Percentiles rank a stretch among this genome's conserved stretches.
phyloP scores from a whole-genome alignment of 805 yeast species.

The Candida qinlingensis region DNA sequence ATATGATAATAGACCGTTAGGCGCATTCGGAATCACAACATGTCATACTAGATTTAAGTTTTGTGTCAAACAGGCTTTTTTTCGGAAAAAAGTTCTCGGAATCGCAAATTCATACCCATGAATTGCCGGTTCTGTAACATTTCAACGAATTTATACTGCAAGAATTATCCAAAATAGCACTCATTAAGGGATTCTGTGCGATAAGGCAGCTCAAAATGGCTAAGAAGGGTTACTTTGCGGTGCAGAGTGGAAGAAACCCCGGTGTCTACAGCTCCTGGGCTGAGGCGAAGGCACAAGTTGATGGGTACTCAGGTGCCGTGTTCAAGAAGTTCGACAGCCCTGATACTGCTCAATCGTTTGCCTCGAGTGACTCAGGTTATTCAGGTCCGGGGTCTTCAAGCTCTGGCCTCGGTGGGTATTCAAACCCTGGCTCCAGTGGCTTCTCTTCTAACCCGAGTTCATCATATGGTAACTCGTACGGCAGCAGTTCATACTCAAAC shows the following conservation, averaged over 20 bases:
- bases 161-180: neutral
- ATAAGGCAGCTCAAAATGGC: constrained; percentile 5
- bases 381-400: neutral
- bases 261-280: constrained; percentile 65
- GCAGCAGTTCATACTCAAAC: neutral
- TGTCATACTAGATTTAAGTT: too few relatives aligned
- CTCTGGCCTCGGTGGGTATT: neutral
- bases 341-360: constrained; percentile 45
- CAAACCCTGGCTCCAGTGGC: neutral
- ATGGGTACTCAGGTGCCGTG: constrained; percentile 33
- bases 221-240: constrained; percentile 41
- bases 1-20: too few relatives aligned
- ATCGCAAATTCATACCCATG: too few relatives aligned
- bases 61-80: too few relatives aligned
- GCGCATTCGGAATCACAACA: too few relatives aligned
- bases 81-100: too few relatives aligned
- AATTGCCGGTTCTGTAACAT: too few relatives aligned
- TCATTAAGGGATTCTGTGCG: neutral
- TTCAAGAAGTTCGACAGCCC: constrained; percentile 39
- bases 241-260: constrained; percentile 41
- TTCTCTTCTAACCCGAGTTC: neutral
- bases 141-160: neutral
- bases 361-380: neutral
- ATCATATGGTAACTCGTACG: too few relatives aligned
- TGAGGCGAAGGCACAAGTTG: constrained; percentile 45